Evolutionary conservation across 2,329 filamentous ascomycete genomes (phyloP).

Genomic region (Aspergillus amoenus): DNA sequence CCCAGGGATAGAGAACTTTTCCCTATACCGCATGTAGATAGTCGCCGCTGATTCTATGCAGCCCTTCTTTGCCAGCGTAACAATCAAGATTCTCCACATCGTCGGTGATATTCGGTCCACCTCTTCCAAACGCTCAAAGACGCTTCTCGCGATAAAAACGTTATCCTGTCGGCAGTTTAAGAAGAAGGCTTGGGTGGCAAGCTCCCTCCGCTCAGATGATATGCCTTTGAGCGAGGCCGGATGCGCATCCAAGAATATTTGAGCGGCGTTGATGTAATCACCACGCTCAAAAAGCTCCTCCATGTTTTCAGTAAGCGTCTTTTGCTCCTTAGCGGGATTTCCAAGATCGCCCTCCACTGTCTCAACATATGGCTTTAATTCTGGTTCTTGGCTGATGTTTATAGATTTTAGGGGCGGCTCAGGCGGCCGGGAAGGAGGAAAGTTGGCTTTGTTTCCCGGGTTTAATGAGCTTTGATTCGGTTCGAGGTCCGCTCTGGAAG

Average conservation of each 20-base stretch:
- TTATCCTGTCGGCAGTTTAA: slow-evolving; percentile 39
- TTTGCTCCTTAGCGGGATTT: neutral
- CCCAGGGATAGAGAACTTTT: slow-evolving; percentile 28
- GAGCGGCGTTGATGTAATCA: slow-evolving; percentile 36
- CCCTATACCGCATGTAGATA: slow-evolving; percentile 31
- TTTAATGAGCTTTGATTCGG: neutral
- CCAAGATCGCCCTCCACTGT: neutral
- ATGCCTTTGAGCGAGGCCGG: slow-evolving; percentile 21
- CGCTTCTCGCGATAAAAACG: slow-evolving; percentile 36
- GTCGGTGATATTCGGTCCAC: slow-evolving; percentile 30
- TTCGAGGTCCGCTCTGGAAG: neutral
- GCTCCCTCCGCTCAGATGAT: slow-evolving; percentile 28
- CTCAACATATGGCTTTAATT: neutral
- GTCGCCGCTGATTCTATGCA: slow-evolving; percentile 37
- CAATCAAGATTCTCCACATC: slow-evolving; percentile 40
- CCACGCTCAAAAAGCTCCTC: slow-evolving; percentile 26
- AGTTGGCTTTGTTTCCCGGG: neutral
- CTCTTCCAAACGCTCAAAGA: slow-evolving; percentile 37
- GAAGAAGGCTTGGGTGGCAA: slow-evolving; percentile 34
- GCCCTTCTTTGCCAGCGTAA: slow-evolving; percentile 35
- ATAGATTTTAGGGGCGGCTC: neutral
- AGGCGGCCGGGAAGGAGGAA: neutral
- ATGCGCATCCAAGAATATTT: slow-evolving; percentile 34
- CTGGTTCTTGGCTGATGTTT: neutral
- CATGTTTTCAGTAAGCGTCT: slow-evolving; percentile 22